Evolutionary conservation across 768 basidiomycete genomes (phyloP).

Genomic region (Epithele typhae): DNA sequence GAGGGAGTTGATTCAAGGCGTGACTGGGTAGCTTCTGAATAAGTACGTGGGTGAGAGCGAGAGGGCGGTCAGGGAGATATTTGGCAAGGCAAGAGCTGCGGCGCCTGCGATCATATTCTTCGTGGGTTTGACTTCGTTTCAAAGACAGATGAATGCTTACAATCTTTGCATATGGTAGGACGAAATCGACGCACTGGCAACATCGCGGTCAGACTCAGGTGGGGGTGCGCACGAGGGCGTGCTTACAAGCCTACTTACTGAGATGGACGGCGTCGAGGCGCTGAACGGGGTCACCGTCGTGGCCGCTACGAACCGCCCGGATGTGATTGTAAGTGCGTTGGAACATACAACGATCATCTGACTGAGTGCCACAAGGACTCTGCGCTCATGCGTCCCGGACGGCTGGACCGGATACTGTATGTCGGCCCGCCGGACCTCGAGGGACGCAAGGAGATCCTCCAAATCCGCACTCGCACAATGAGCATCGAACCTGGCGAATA

Average conservation of each 20-base stretch:
- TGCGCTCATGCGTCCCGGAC: slow-evolving; percentile 91
- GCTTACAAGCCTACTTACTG: slow-evolving; percentile 88
- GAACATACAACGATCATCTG: not conserved
- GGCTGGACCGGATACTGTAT: slow-evolving; percentile 90
- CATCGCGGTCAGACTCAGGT: slow-evolving; percentile 59
- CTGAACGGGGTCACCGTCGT: slow-evolving; percentile 92
- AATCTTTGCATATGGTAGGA: slow-evolving; percentile 61
- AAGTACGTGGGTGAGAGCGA: slow-evolving; percentile 99
- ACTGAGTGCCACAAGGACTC: slow-evolving; percentile 74
- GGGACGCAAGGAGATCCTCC: slow-evolving; percentile 82
- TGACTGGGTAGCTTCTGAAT: slow-evolving; percentile 68
- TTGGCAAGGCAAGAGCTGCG: slow-evolving; percentile 90
- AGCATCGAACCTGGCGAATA: slow-evolving; percentile 69
- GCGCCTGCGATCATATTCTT: slow-evolving; percentile 97
- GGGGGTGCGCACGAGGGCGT: slow-evolving; percentile 77
- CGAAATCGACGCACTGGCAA: slow-evolving; percentile 93
- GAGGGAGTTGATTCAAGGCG: not conserved
- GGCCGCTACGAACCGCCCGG: slow-evolving; percentile 94
- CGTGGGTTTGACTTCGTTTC: slow-evolving; percentile 49
- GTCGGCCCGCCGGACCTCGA: slow-evolving; percentile 85
- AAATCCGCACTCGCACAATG: slow-evolving; percentile 77
- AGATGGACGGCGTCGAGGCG: slow-evolving; percentile 98
- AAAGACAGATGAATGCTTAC: too few species aligned
- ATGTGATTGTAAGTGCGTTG: slow-evolving; percentile 64
- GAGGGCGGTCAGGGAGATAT: slow-evolving; percentile 89